Conservation (phyloP, 192 early-diverging fungal genomes). For the Umbelopsis vinacea region DNA sequence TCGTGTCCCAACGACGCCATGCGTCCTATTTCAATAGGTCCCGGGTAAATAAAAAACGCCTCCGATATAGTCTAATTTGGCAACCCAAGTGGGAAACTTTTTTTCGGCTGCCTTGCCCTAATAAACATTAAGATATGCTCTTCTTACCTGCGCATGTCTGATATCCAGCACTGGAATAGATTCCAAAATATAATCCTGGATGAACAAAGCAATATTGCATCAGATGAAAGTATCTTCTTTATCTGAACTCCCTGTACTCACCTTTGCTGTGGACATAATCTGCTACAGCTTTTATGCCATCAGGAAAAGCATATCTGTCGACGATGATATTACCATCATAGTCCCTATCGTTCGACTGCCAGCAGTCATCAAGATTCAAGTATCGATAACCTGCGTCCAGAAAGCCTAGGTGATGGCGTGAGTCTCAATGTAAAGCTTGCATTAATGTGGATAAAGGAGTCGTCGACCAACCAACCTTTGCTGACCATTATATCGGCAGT, state of each 20-base stretch:
- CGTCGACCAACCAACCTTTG: conserved; percentile 4
- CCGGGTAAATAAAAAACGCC: conserved; percentile 23
- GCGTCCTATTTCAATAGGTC: conserved; percentile 45
- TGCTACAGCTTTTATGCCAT: conserved; percentile 52
- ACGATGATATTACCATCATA: conserved; percentile 32
- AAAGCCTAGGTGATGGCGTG: conserved; percentile 27
- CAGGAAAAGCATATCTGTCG: conserved; percentile 52
- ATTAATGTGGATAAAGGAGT: not conserved
- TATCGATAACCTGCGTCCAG: conserved; percentile 52
- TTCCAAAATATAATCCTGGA: conserved; percentile 46
- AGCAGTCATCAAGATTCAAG: conserved; percentile 62
- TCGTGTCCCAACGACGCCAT: conserved; percentile 53
- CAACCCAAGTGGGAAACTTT: not conserved
- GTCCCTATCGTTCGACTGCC: conserved; percentile 51
- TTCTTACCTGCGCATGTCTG: conserved; percentile 22
- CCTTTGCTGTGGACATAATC: conserved; percentile 54
- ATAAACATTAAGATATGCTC: not conserved
- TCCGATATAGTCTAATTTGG: conserved; percentile 1
- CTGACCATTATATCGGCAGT: conserved; percentile 12
- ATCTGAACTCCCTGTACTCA: not conserved
- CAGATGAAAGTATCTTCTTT: not conserved
- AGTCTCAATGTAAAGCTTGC: not conserved
- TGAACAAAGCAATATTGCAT: not conserved
- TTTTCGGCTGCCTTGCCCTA: not conserved
- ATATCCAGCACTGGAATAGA: conserved; percentile 48